Base-by-base conservation (phyloP, 352 stramenopile genomes). In the Phytopythium mirpurense region DNA sequence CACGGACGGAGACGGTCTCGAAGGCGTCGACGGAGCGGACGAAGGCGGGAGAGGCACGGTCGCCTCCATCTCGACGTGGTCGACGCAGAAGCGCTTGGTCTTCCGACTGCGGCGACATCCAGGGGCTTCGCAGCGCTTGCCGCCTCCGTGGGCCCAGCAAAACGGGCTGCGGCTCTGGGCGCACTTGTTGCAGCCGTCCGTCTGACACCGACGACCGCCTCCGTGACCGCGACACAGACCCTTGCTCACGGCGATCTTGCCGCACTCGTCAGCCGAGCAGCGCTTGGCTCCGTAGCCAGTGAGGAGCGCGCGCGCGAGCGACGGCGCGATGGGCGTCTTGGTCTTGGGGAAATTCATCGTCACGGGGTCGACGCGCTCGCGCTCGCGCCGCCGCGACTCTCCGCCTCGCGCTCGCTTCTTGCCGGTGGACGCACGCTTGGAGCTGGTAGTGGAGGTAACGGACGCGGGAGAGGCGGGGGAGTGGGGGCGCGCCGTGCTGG, bases 221-320 rank as follows among this genome's bases (percentile, higher is more conserved):
- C 81, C 81, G 51, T 92, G 81, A n/a, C 77, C 73, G 18, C 81
- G 76, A 57, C 81, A 91, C 2, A 78, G 58, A 5, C 78, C 78
- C 49, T 83, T 84, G 57, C 83, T 87, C 49, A 92, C 81, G 32
- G 78, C 77, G 37, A 84, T 87, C 56, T 88, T 88, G 37, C 70
- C 74, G 29, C 83, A 94, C 35, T 71, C 70, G n/a, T 74, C 63
- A 23, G 80, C 72, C 0, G 68, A 77, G 62, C 83, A 94, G 19
- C 74, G 74, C 62, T 88, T 88, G 36, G 77, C 76, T 1, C 78
- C 80, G 26, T 72, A 82, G 14, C 72, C 73, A 5, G 70, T 75
- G n/a, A 73, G 52, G 38, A 78, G 53, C 16, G 69, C 66, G 16
- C 69, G 60, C 16, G 67, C 66, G 11, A 78, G 46, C 19, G 69